These are phyloP conservation scores for Ascochyta pisi DNA, from an alignment of 2,329 filamentous ascomycete genomes.

Conservation along the genomic window DNA sequence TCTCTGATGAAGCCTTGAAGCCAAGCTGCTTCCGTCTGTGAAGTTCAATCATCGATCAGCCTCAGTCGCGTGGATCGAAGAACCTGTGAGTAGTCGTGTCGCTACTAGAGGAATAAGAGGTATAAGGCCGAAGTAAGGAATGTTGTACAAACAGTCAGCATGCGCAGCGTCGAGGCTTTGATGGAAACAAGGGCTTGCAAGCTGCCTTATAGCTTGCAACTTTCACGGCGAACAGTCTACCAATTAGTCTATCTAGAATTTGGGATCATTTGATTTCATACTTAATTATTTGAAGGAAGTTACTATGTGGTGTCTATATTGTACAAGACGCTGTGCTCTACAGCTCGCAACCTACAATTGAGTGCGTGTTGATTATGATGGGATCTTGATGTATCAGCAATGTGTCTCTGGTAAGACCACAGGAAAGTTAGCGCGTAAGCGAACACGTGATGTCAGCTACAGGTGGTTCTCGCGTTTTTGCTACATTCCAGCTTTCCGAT, in stretches of 20 bases:
- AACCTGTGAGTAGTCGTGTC: neutral
- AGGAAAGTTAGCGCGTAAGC: neutral
- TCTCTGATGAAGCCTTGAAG: neutral
- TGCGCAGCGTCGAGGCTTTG: neutral
- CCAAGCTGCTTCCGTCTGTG: neutral
- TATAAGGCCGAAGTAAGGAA: neutral
- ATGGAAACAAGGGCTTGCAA: neutral
- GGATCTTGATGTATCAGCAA: neutral
- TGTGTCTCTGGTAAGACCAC: neutral
- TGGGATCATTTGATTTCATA: neutral
- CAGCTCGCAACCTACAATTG: no score
- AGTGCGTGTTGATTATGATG: neutral
- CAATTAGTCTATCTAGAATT: neutral
- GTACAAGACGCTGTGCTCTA: neutral
- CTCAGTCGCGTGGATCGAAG: neutral
- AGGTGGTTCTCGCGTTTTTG: no score
- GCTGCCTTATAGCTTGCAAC: neutral
- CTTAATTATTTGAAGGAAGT: neutral
- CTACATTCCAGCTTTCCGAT: no score
- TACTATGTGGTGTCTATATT: neutral
- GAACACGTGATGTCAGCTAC: neutral
- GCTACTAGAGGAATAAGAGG: neutral
- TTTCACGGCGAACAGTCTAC: neutral
- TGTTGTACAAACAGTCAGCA: neutral
- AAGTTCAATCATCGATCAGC: neutral